Base-by-base conservation (phyloP, 306 rosid genomes). In the Cercis canadensis region DNA sequence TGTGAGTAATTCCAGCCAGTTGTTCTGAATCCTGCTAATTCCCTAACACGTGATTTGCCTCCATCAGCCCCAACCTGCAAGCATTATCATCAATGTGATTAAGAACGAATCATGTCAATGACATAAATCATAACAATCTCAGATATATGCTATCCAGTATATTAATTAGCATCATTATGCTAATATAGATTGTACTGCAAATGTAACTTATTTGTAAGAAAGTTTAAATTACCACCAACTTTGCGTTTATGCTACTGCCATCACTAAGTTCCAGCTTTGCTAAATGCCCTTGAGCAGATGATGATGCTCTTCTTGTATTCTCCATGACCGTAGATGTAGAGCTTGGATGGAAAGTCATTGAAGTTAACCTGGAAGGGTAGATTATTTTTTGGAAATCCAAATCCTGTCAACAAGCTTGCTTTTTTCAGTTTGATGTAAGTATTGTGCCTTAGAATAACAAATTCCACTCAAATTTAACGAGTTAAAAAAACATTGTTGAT, bases 31-130 rank as follows among this genome's bases (percentile, higher is more conserved):
- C 94, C 96, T 21, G 89, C 87, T 71, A 89, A 80, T 65, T 90
- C 95, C 82, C 97, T 87, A 73, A 90, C 96, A 40, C 65, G 87
- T 29, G 98, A 94, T 83, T 81, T 94, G 59, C 94, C 90, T 50
- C 98, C 98, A 81, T 94, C 98, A 15, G 97, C 92, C 15, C 97
- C 98, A 70, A 90, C 98, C 97, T 94, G 83, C 78, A 72, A 71
- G 50, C 67, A 52, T 58, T 44, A 66, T 29, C 69, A 72, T 55
- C 67, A 54, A 64, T 67, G 54, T 33, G 14, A 46, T 66, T 61
- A 68, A 58, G 73, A 44, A 21, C 45, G 44, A 66, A 72, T 53
- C n/a, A 3, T 24, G 29, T 24, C 29, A 24, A 24, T 24, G 31
- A 57, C 57, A 70, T 37, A 10, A 37, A 78, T 63, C 59, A 69